These are phyloP conservation scores for Amphirosellinia nigrospora DNA, from an alignment of 495 filamentous ascomycete species.

Conservation along the genomic window DNA sequence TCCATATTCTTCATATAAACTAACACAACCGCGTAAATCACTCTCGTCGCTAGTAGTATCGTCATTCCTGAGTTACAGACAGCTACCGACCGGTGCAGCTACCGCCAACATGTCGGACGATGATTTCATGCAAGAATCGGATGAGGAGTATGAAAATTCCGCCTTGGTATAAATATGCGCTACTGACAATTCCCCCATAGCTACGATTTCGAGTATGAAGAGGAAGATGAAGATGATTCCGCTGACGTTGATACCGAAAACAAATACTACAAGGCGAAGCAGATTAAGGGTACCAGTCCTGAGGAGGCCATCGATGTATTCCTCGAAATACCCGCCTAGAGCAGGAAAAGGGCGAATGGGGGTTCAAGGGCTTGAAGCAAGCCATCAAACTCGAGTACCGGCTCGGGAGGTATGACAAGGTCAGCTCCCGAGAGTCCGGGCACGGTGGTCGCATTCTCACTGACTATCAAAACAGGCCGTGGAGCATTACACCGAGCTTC, in stretches of 20 bases:
- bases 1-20: neutral
- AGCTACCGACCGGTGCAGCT: neutral
- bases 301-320: conserved; percentile 93
- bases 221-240: conserved; percentile 85
- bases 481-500: conserved; percentile 92
- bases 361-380: conserved; percentile 97
- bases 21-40: neutral
- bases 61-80: conserved; percentile 4
- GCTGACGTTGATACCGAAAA: conserved; percentile 96
- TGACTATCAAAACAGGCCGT: conserved; percentile 66
- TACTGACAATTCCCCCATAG: conserved; percentile 47
- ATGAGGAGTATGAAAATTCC: conserved; percentile 67
- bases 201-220: conserved; percentile 95
- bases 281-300: conserved; percentile 85
- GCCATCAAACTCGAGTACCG: conserved; percentile 97
- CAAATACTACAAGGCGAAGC: conserved; percentile 99
- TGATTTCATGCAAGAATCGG: conserved; percentile 97
- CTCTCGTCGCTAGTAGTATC: neutral
- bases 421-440: conserved; percentile 43
- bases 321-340: conserved; percentile 84
- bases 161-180: conserved; percentile 28
- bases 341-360: conserved; percentile 92
- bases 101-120: conserved; percentile 85
- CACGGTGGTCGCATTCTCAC: neutral
- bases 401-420: conserved; percentile 81